Conservation (phyloP, 352 stramenopile species). For the Phytophthora foliorum region DNA sequence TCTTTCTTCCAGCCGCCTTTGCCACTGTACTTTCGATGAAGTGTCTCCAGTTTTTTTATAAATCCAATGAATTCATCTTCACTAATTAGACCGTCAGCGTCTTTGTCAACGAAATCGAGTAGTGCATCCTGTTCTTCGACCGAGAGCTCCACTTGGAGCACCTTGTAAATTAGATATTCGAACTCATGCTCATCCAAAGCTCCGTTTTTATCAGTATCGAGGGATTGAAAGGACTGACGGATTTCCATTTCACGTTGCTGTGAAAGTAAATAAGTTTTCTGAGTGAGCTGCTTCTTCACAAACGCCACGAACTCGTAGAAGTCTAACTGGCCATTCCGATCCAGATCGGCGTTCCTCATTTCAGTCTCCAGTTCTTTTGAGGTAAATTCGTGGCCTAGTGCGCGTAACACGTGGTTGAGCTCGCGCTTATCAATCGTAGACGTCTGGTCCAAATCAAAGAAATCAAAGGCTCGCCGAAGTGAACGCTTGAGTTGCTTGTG, state of each 20-base stretch:
- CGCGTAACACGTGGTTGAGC: constrained; percentile 70
- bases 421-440: constrained; percentile 79
- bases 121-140: constrained; percentile 79
- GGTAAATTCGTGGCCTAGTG: constrained; percentile 78
- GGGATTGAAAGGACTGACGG: constrained; percentile 72
- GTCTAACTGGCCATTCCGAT: constrained; percentile 75
- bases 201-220: constrained; percentile 76
- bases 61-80: constrained; percentile 81
- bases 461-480: constrained; percentile 76
- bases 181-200: constrained; percentile 80
- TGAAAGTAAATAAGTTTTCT: constrained; percentile 68
- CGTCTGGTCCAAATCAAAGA: constrained; percentile 81
- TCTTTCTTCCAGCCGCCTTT: constrained; percentile 42
- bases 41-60: constrained; percentile 73
- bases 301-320: constrained; percentile 83
- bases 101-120: constrained; percentile 74
- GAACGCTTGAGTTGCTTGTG: constrained; percentile 67
- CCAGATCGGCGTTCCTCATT: constrained; percentile 68
- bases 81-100: constrained; percentile 69
- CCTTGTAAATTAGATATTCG: constrained; percentile 79
- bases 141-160: constrained; percentile 77
- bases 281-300: constrained; percentile 64
- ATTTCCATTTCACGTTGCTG: constrained; percentile 81
- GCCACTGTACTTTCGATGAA: constrained; percentile 48
- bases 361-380: constrained; percentile 68